A percentile compares a stretch with the other conserved stretches of the same genome.
Evolutionary conservation across 1,139 yeast genomes (phyloP).

Genomic region (Blastobotrys ciferrii): DNA sequence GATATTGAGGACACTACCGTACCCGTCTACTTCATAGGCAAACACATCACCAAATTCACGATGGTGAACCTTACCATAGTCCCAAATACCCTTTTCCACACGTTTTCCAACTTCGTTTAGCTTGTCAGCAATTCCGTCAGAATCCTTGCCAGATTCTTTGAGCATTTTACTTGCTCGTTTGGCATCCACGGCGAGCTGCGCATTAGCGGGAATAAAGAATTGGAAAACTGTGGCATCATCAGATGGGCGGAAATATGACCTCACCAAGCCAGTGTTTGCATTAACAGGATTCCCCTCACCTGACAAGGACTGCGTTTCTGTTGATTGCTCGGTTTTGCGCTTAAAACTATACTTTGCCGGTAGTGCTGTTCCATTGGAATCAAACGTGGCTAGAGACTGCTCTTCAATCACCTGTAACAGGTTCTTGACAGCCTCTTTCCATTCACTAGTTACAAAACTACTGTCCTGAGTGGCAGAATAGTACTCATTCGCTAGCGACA

Average conservation of each 20-base stretch:
- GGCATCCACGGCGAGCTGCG: slow-evolving; percentile 69
- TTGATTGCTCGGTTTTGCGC: slow-evolving; percentile 69
- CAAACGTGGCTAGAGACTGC: slow-evolving; percentile 64
- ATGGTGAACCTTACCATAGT: slow-evolving; percentile 64
- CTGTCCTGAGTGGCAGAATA: slow-evolving; percentile 50
- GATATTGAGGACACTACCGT: slow-evolving; percentile 71
- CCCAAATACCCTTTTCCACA: slow-evolving; percentile 57
- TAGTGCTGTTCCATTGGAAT: slow-evolving; percentile 45
- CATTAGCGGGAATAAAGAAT: slow-evolving; percentile 82
- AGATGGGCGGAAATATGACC: slow-evolving; percentile 89
- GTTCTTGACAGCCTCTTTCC: slow-evolving; percentile 61
- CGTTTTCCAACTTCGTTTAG: slow-evolving; percentile 42
- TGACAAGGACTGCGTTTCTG: slow-evolving; percentile 74
- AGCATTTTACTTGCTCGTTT: slow-evolving; percentile 35
- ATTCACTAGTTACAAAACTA: slow-evolving; percentile 51
- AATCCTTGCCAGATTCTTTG: slow-evolving; percentile 22
- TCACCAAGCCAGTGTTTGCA: slow-evolving; percentile 62
- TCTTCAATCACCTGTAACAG: slow-evolving; percentile 55
- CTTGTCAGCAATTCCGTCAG: slow-evolving; percentile 29
- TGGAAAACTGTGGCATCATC: slow-evolving; percentile 85
- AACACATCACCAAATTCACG: slow-evolving; percentile 71
- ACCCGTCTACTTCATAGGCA: slow-evolving; percentile 90
- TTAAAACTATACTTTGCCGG: slow-evolving; percentile 57
- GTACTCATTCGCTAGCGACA: slow-evolving; percentile 72
- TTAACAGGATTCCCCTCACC: slow-evolving; percentile 87